These are phyloP conservation scores for Teunomyces stri DNA, from an alignment of 805 yeast species.

Conservation along the genomic window DNA sequence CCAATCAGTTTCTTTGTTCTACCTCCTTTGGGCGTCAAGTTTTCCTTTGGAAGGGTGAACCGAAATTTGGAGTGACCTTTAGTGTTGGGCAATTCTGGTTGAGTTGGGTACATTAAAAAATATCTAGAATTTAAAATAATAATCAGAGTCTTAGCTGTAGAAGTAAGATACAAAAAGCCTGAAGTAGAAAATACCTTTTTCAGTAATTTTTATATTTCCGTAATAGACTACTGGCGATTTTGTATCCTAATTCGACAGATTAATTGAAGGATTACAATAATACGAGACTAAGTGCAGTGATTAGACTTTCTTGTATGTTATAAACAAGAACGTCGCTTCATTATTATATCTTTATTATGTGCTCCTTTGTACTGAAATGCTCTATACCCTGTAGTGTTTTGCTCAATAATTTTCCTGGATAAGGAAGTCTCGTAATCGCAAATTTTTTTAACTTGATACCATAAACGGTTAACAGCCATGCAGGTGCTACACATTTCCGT, in stretches of 20 bases:
- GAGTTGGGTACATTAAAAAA: constrained; percentile 3
- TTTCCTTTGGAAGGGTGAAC: neutral
- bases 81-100: constrained; percentile 4
- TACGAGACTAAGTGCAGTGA: neutral
- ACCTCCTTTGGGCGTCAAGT: neutral
- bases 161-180: neutral
- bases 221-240: neutral
- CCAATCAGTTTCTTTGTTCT: neutral
- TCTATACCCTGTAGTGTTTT: neutral
- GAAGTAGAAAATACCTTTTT: neutral
- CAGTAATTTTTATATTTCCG: neutral
- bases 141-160: neutral
- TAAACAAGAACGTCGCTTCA: neutral
- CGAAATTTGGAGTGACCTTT: neutral
- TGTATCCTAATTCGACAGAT: neutral
- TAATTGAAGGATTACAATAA: neutral
- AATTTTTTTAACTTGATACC: neutral
- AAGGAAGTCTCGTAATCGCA: constrained; percentile 1
- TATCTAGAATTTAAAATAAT: neutral
- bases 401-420: neutral
- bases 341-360: neutral
- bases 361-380: too few species aligned
- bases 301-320: neutral
- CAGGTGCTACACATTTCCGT: constrained; percentile 3
- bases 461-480: neutral